phyloP scores from a whole-genome alignment of 164 flowering plant species.

The Tetracentron sinense region DNA sequence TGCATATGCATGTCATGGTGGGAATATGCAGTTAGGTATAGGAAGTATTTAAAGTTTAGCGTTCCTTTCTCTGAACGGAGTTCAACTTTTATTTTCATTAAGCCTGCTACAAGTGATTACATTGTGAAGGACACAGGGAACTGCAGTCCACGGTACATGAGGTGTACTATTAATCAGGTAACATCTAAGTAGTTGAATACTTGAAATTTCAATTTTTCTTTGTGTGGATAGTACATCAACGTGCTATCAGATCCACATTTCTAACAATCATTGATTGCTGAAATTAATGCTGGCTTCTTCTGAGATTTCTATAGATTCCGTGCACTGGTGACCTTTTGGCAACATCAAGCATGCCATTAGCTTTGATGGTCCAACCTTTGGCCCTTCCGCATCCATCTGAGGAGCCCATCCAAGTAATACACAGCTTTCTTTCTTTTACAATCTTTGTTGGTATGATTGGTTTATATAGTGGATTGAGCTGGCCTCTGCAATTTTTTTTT shows the following conservation, averaged over 20 bases:
- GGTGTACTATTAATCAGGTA: slow-evolving; percentile 96
- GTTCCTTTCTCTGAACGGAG: background rate
- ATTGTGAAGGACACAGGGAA: slow-evolving; percentile 89
- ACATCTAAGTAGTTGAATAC: background rate
- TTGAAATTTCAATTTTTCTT: background rate
- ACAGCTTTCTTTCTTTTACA: background rate
- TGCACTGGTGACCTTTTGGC: slow-evolving; percentile 82
- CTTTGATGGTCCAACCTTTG: slow-evolving; percentile 90
- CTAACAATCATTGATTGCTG: background rate
- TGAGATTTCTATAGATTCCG: slow-evolving; percentile 58
- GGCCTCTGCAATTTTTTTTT: too few relatives aligned
- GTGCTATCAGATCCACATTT: background rate
- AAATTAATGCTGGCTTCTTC: too few relatives aligned
- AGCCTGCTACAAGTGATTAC: slow-evolving; percentile 93
- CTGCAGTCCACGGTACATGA: slow-evolving; percentile 98
- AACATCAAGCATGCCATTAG: slow-evolving; percentile 92
- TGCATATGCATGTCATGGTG: background rate
- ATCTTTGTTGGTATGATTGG: too few relatives aligned
- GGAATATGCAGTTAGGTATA: background rate
- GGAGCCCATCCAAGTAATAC: slow-evolving; percentile 86
- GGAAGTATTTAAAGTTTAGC: background rate
- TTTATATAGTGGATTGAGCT: too few relatives aligned
- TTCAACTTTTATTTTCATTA: slow-evolving; percentile 19
- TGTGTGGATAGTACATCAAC: background rate
- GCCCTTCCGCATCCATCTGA: slow-evolving; percentile 98